phyloP scores from a whole-genome alignment of 305 asterid genomes.

The Withania somnifera region DNA sequence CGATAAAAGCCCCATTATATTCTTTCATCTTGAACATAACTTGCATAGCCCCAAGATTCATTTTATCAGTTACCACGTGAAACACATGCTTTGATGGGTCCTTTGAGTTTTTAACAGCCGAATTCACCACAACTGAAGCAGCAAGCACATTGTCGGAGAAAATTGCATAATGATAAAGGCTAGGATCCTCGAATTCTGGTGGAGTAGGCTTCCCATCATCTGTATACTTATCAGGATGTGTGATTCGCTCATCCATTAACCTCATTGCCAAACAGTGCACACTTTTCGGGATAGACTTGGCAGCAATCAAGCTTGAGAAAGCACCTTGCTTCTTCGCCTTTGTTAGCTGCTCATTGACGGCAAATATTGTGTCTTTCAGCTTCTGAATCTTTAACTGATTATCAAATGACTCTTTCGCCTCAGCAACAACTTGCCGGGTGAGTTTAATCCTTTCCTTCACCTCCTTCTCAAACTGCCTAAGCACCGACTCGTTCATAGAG shows the following conservation, averaged over 20 bases:
- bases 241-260: constrained; percentile 28
- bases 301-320: constrained; percentile 29
- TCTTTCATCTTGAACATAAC: constrained; percentile 28
- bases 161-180: constrained; percentile 27
- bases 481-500: constrained; percentile 17
- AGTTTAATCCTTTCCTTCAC: constrained; percentile 25
- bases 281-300: constrained; percentile 28
- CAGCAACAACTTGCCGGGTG: constrained; percentile 21
- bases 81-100: constrained; percentile 25
- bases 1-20: constrained; percentile 24
- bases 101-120: constrained; percentile 22
- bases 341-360: constrained; percentile 25
- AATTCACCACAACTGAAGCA: constrained; percentile 32
- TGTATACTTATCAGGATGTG: constrained; percentile 21
- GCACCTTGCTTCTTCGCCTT: constrained; percentile 29
- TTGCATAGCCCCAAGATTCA: constrained; percentile 34
- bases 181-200: constrained; percentile 20
- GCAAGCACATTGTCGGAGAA: constrained; percentile 30
- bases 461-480: constrained; percentile 26
- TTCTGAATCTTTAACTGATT: constrained; percentile 28
- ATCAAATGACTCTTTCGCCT: constrained; percentile 29
- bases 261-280: constrained; percentile 28
- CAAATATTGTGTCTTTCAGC: constrained; percentile 28
- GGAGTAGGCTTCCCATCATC: constrained; percentile 22
- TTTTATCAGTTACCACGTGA: constrained; percentile 30